Conservation (phyloP, 2,329 filamentous ascomycete genomes). For the Fusarium musae region DNA sequence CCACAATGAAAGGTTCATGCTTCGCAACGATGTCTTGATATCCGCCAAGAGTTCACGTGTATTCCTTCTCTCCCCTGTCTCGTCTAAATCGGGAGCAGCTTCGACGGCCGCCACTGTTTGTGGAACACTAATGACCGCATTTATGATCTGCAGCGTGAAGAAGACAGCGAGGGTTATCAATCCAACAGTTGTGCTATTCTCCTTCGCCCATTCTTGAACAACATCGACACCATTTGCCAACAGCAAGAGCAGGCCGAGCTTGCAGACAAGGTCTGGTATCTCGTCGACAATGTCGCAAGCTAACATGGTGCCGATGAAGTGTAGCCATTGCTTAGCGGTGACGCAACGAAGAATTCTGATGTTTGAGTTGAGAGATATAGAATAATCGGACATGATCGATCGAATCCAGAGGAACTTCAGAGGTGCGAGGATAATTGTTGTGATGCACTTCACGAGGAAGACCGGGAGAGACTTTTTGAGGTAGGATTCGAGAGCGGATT, state of each 20-base stretch:
- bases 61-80: not conserved
- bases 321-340: not conserved
- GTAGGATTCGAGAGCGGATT: not conserved
- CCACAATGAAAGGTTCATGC: not conserved
- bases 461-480: accelerated
- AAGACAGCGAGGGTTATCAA: accelerated
- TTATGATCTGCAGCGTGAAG: not conserved
- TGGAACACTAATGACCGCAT: not conserved
- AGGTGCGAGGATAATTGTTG: not conserved
- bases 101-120: not conserved
- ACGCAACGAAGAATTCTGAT: not conserved
- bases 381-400: not conserved
- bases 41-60: not conserved
- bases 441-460: not conserved
- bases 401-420: not conserved
- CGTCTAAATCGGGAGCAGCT: not conserved
- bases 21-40: not conserved
- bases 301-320: not conserved
- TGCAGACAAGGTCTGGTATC: not conserved
- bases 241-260: not conserved
- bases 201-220: not conserved
- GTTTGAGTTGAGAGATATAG: accelerated
- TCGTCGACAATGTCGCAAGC: not conserved
- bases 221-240: not conserved
- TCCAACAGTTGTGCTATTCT: accelerated